Conservation (phyloP, 2,329 filamentous ascomycete genomes). For the Pseudocercospora musae region DNA sequence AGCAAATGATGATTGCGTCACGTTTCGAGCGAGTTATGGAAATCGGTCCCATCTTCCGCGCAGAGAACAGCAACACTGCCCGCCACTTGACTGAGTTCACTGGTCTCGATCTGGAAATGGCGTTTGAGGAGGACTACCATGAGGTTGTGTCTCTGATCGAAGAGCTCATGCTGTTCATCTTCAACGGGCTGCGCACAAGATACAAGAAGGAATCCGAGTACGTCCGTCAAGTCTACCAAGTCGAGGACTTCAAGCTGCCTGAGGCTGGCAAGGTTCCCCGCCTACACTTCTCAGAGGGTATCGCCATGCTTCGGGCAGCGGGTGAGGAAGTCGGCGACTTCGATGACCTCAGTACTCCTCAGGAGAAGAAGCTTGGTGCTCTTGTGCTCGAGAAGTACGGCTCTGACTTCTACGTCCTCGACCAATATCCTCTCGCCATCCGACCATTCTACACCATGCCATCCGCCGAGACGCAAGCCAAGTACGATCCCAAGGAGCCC, state of each 20-base stretch:
- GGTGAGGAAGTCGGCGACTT: conserved; percentile 73
- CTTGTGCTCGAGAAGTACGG: conserved; percentile 84
- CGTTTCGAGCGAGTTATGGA: conserved; percentile 75
- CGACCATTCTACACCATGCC: conserved; percentile 92
- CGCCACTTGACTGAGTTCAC: conserved; percentile 87
- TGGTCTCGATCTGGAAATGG: conserved; percentile 86
- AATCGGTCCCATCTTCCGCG: conserved; percentile 77
- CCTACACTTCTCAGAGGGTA: conserved; percentile 73
- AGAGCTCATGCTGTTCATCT: conserved; percentile 72
- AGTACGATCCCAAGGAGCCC: conserved; percentile 41
- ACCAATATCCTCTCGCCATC: conserved; percentile 88
- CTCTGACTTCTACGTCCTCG: conserved; percentile 94
- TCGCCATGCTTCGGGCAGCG: conserved; percentile 72
- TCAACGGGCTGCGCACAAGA: conserved; percentile 65
- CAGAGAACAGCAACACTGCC: conserved; percentile 82
- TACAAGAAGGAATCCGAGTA: conserved; percentile 71
- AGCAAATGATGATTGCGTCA: conserved; percentile 80
- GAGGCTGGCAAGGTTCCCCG: conserved; percentile 70
- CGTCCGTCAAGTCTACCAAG: conserved; percentile 70
- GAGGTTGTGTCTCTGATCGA: conserved; percentile 73
- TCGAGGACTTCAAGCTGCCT: conserved; percentile 73
- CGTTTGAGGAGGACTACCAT: conserved; percentile 73
- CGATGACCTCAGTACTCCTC: conserved; percentile 75
- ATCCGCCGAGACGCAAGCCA: conserved; percentile 59
- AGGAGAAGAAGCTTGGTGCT: conserved; percentile 84